Conservation (phyloP, 345 rosid species). For the Linum lewisii region DNA sequence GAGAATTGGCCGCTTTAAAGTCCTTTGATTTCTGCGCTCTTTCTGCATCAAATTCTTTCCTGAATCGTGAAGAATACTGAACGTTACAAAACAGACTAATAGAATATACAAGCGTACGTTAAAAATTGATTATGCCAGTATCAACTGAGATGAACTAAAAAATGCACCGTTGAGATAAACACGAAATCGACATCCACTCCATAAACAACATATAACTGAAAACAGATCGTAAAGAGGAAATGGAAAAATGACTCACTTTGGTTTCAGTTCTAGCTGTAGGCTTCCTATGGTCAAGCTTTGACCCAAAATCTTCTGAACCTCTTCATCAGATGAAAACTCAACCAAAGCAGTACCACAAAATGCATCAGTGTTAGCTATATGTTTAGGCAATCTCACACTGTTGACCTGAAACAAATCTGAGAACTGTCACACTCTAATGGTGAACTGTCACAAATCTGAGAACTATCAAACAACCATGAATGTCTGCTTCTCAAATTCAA, state of each 20-base stretch:
- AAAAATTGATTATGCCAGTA: neutral
- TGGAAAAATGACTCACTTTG: conserved; percentile 49
- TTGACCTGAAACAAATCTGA: conserved; percentile 40
- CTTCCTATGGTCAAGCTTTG: conserved; percentile 61
- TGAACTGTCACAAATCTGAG: too few species aligned
- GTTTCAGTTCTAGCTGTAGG: conserved; percentile 53
- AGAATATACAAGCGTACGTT: neutral
- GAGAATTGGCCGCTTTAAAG: conserved; percentile 28
- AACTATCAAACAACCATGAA: too few species aligned
- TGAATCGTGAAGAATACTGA: conserved; percentile 17
- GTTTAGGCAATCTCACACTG: conserved; percentile 90
- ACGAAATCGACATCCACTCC: neutral
- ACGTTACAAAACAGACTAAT: neutral
- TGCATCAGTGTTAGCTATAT: conserved; percentile 52
- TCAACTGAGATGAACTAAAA: neutral
- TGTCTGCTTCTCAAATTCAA: neutral
- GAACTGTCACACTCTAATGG: too few species aligned
- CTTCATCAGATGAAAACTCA: conserved; percentile 74
- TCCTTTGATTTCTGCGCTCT: conserved; percentile 45
- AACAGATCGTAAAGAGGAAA: neutral
- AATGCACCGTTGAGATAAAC: neutral
- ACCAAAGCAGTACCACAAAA: conserved; percentile 79
- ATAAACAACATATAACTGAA: neutral
- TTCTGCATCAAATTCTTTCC: conserved; percentile 79
- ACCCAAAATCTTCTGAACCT: conserved; percentile 46